A percentile compares a stretch with the other conserved stretches of the same genome.
Conservation (phyloP, 192 early-diverging fungal species). For the Backusella macrospora region DNA sequence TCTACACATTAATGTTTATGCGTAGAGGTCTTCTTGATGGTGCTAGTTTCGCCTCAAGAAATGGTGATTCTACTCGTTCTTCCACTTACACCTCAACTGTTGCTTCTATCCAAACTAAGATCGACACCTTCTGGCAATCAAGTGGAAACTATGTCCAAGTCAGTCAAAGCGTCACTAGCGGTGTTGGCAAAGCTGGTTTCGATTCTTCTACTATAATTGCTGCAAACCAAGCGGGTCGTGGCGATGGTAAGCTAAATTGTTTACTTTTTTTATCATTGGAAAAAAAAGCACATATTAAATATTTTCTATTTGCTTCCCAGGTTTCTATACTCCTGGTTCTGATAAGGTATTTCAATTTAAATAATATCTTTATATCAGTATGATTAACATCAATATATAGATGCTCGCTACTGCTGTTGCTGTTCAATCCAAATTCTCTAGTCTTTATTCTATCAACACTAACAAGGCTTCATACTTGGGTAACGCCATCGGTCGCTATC, state of each 20-base stretch:
- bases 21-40: constrained; percentile 61
- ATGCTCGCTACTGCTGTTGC: constrained; percentile 34
- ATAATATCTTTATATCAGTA: neutral
- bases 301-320: neutral
- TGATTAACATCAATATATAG: constrained; percentile 1
- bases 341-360: constrained; percentile 14
- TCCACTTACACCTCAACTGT: constrained; percentile 30
- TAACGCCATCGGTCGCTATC: constrained; percentile 71
- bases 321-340: constrained; percentile 29
- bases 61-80: constrained; percentile 42
- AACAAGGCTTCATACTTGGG: constrained; percentile 25
- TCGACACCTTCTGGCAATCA: constrained; percentile 50
- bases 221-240: constrained; percentile 27
- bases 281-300: neutral
- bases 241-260: constrained; percentile 19
- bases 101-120: neutral
- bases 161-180: constrained; percentile 43
- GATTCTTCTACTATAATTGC: constrained; percentile 66
- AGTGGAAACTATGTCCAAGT: constrained; percentile 35
- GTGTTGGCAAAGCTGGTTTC: constrained; percentile 46
- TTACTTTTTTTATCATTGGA: neutral
- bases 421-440: constrained; percentile 30
- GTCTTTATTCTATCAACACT: constrained; percentile 52
- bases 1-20: constrained; percentile 70
- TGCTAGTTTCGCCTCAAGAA: constrained; percentile 45